phyloP scores from a whole-genome alignment of 2,329 filamentous ascomycete genomes.

The Coniochaeta pulveracea region DNA sequence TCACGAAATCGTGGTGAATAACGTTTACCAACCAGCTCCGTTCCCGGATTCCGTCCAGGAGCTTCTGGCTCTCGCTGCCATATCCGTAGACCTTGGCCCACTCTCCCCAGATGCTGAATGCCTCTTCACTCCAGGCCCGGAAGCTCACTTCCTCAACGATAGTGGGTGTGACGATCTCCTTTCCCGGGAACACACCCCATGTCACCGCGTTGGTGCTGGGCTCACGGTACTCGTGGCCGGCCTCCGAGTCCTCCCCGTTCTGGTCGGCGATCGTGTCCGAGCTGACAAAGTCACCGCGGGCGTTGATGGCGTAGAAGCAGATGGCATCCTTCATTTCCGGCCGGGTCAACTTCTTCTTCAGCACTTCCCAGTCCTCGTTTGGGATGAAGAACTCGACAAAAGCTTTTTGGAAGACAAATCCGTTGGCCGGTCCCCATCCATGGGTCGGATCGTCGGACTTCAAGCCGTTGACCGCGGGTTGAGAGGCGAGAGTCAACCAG shows the following conservation, averaged over 20 bases:
- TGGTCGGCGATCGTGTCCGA: conserved; percentile 35
- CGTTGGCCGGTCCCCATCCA: conserved; percentile 86
- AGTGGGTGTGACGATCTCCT: conserved; percentile 91
- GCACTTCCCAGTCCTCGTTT: conserved; percentile 53
- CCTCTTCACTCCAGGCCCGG: conserved; percentile 88
- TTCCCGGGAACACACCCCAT: conserved; percentile 90
- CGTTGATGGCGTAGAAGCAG: conserved; percentile 81
- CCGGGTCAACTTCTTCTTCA: conserved; percentile 51
- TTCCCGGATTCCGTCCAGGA: conserved; percentile 55
- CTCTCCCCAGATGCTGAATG: conserved; percentile 89
- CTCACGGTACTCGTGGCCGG: conserved; percentile 14
- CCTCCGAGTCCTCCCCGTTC: conserved; percentile 10
- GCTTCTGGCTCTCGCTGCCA: conserved; percentile 55
- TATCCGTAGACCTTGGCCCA: conserved; percentile 85
- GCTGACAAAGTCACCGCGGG: conserved; percentile 64
- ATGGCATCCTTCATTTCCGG: conserved; percentile 53
- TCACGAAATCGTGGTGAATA: conserved; percentile 69
- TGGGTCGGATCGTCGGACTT: conserved; percentile 67
- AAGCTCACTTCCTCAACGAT: conserved; percentile 96
- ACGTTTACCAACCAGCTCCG: conserved; percentile 87
- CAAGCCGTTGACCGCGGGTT: conserved; percentile 84
- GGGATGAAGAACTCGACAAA: conserved; percentile 96
- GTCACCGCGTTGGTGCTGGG: conserved; percentile 83
- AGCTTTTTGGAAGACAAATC: conserved; percentile 96
- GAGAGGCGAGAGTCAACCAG: conserved; percentile 95